Conservation (phyloP, 768 basidiomycete species). For the Crucibulum laeve region DNA sequence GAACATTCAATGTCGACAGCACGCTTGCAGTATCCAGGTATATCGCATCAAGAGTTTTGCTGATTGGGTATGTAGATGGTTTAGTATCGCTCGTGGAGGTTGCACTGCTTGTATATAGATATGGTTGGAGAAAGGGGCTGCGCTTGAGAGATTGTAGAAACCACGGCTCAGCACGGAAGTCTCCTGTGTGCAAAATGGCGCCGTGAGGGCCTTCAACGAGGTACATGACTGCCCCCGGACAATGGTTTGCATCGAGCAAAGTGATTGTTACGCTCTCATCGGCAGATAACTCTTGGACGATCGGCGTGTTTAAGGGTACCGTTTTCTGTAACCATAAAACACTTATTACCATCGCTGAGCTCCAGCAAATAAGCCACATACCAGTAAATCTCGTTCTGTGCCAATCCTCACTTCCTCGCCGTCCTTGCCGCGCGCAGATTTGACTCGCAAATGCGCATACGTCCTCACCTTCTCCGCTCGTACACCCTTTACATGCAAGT, state of each 20-base stretch:
- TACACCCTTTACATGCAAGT: conserved; percentile 47
- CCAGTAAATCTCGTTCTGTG: conserved; percentile 66
- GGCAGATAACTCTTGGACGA: conserved; percentile 49
- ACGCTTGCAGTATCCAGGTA: conserved; percentile 80
- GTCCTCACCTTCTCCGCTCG: conserved; percentile 51
- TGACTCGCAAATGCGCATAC: conserved; percentile 63
- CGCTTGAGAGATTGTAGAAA: conserved; percentile 64
- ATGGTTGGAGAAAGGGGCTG: conserved; percentile 72
- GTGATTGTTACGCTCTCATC: conserved; percentile 67
- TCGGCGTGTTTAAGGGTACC: conserved; percentile 62
- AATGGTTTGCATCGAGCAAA: conserved; percentile 89
- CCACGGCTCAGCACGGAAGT: conserved; percentile 84
- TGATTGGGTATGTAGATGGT: conserved; percentile 11
- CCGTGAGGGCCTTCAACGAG: conserved; percentile 69
- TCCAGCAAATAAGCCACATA: conserved; percentile 23
- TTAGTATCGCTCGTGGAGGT: conserved; percentile 2
- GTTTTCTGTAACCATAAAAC: conserved; percentile 37
- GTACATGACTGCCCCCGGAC: conserved; percentile 94
- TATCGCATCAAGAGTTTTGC: conserved; percentile 62
- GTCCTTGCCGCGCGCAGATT: conserved; percentile 39
- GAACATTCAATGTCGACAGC: conserved; percentile 45
- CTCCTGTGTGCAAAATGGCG: conserved; percentile 87
- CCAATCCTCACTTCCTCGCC: conserved; percentile 42
- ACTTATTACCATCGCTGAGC: not conserved
- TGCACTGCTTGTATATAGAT: conserved; percentile 42